Conservation (phyloP, 2,329 filamentous ascomycete species). For the Albophoma yamanashiensis region DNA sequence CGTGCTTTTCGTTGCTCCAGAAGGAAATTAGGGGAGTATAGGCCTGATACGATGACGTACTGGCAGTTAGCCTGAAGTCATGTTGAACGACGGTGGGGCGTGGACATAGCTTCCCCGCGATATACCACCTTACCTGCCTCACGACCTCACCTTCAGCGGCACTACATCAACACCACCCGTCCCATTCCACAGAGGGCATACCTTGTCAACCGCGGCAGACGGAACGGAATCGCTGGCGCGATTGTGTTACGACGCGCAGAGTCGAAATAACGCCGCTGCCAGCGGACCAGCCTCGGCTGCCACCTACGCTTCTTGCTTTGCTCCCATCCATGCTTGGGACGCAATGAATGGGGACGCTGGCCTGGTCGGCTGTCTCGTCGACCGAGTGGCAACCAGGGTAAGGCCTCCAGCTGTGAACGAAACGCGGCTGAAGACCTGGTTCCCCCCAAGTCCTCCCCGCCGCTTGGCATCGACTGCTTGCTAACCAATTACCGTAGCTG, state of each 20-base stretch:
- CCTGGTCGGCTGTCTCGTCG: constrained; percentile 51
- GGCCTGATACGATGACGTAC: no score
- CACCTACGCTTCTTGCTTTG: background rate
- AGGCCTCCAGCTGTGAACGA: constrained; percentile 4
- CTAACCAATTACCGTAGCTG: constrained; percentile 3
- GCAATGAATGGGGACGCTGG: constrained; percentile 48
- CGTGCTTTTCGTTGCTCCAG: no score
- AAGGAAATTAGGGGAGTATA: no score
- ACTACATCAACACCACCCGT: no score
- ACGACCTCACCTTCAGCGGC: no score
- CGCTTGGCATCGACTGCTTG: background rate
- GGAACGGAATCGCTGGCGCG: background rate
- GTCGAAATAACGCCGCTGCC: background rate
- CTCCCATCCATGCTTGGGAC: background rate
- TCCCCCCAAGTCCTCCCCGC: background rate
- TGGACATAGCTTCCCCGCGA: no score
- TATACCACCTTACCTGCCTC: no score
- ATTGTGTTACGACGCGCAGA: background rate
- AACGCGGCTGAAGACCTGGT: background rate
- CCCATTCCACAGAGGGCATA: background rate
- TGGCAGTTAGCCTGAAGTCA: no score
- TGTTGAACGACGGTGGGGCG: no score
- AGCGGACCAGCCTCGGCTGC: background rate
- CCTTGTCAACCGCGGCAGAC: background rate
- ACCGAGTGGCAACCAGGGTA: constrained; percentile 53